Percentiles rank a stretch among this genome's conserved stretches.
These are phyloP conservation scores for Proteromonas lacertae DNA, from an alignment of 352 stramenopile species.

Conservation along the genomic window DNA sequence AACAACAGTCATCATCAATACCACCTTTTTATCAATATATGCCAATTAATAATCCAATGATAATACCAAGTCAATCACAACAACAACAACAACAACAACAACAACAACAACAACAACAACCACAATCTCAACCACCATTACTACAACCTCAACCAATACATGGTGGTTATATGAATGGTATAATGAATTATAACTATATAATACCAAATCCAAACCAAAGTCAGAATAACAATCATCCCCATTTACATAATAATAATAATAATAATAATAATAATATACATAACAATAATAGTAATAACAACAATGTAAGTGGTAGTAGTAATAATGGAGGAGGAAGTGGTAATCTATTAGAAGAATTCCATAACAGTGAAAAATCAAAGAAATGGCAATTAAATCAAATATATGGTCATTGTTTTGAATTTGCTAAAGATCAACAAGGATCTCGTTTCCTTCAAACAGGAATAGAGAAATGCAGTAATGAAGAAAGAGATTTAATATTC, in stretches of 20 bases:
- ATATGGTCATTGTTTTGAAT: constrained; percentile 17
- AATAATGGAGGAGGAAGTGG: background rate
- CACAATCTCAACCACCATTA: too few species aligned
- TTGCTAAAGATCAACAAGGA: constrained; percentile 49
- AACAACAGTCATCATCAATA: too few species aligned
- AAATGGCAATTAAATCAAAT: constrained; percentile 3
- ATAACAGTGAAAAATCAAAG: constrained; percentile 1
- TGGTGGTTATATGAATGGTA: too few species aligned
- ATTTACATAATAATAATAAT: background rate
- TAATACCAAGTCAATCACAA: too few species aligned
- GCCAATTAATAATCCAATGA: too few species aligned
- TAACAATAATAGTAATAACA: background rate
- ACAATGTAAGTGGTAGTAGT: background rate
- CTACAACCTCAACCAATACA: too few species aligned
- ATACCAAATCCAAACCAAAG: too few species aligned
- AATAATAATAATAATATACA: background rate
- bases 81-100: too few species aligned
- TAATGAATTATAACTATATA: too few species aligned
- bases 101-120: too few species aligned
- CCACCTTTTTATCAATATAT: too few species aligned
- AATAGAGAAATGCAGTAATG: constrained; percentile 22
- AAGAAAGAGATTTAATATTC: constrained; percentile 32
- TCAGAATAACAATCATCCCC: too few species aligned
- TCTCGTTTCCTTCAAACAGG: constrained; percentile 45
- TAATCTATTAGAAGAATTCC: constrained; percentile 4